Conservation (phyloP, 2,329 filamentous ascomycete genomes). For the Clonostachys rosea region DNA sequence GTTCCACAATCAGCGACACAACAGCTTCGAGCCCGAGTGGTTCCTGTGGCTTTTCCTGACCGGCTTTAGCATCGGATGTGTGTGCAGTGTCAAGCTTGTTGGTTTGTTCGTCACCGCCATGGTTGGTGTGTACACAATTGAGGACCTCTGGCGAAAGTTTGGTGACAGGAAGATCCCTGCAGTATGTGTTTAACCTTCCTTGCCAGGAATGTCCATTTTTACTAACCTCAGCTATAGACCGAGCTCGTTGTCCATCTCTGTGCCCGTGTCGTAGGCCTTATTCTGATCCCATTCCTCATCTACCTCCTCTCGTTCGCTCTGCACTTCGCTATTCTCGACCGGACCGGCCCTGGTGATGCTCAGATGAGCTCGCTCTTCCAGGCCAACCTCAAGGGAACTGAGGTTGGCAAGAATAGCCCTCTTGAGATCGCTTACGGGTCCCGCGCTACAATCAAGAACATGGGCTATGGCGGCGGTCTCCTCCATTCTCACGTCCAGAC, state of each 20-base stretch:
- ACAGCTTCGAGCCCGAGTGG: conserved; percentile 89
- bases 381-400: conserved; percentile 88
- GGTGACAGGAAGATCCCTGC: conserved; percentile 89
- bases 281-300: conserved; percentile 81
- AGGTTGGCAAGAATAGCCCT: conserved; percentile 91
- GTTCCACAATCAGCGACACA: conserved; percentile 83
- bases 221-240: conserved; percentile 47
- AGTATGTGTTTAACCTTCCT: conserved; percentile 31
- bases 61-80: conserved; percentile 92
- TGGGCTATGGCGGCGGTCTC: conserved; percentile 96
- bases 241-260: conserved; percentile 60
- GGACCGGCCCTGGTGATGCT: conserved; percentile 93
- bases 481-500: conserved; percentile 96
- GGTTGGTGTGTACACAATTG: conserved; percentile 90
- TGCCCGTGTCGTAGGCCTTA: conserved; percentile 80
- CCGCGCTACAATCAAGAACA: conserved; percentile 92
- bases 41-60: conserved; percentile 92
- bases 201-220: conserved; percentile 9
- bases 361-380: conserved; percentile 99
- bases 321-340: conserved; percentile 91
- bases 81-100: conserved; percentile 98
- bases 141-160: conserved; percentile 98
- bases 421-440: conserved; percentile 89
- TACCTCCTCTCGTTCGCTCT: conserved; percentile 95
- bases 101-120: conserved; percentile 93